A percentile compares a stretch with the other conserved stretches of the same genome.
Evolutionary conservation across 345 rosid species (phyloP).

Genomic region (Euclidium syriacum): DNA sequence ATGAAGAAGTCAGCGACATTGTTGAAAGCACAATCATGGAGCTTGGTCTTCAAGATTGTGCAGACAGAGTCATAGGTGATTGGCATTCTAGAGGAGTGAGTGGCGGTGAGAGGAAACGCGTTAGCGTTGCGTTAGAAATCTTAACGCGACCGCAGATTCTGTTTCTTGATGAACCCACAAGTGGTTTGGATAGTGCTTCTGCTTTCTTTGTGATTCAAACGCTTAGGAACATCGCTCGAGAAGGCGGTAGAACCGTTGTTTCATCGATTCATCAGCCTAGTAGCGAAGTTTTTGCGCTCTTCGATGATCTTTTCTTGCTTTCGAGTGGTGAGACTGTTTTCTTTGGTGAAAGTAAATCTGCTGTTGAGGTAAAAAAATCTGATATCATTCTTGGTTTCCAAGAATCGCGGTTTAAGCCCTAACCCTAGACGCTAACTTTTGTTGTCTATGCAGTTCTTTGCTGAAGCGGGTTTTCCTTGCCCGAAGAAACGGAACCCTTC

Average conservation of each 20-base stretch:
- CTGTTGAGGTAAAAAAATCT: constrained; percentile 30
- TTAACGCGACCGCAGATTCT: constrained; percentile 72
- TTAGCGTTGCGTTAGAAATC: constrained; percentile 88
- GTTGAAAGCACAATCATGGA: constrained; percentile 71
- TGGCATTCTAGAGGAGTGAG: constrained; percentile 77
- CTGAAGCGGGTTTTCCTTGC: constrained; percentile 71
- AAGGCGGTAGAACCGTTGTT: constrained; percentile 65
- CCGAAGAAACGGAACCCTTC: constrained; percentile 64
- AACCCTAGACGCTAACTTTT: neutral
- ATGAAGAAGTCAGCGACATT: constrained; percentile 41
- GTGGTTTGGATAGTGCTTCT: constrained; percentile 90
- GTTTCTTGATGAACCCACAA: constrained; percentile 89
- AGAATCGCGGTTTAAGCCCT: neutral
- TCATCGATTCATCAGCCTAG: constrained; percentile 94
- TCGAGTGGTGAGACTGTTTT: constrained; percentile 78
- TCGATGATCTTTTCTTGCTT: constrained; percentile 64
- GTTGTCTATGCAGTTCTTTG: constrained; percentile 51
- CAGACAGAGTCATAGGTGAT: constrained; percentile 77
- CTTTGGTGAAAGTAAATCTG: constrained; percentile 70
- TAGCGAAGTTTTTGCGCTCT: constrained; percentile 78
- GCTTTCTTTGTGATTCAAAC: constrained; percentile 71
- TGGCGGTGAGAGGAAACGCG: constrained; percentile 87
- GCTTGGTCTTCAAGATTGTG: constrained; percentile 75
- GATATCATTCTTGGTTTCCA: neutral
- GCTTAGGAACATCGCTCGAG: constrained; percentile 50